These are phyloP conservation scores for Phytopythium montanum DNA, from an alignment of 352 stramenopile genomes.

Conservation along the genomic window DNA sequence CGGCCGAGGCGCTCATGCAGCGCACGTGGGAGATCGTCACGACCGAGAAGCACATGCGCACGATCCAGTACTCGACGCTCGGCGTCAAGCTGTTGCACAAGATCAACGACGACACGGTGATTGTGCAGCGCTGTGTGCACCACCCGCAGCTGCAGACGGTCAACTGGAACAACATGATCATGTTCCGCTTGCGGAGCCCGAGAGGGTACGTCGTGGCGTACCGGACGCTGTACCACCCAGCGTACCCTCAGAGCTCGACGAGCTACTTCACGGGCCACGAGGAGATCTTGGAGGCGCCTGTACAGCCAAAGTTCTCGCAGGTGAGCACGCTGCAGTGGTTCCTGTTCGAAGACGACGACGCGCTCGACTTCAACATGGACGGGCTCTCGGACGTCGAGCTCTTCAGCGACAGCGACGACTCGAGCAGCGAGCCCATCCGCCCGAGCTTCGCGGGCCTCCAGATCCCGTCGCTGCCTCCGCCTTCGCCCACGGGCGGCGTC, in stretches of 20 bases:
- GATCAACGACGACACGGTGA: slow-evolving; percentile 43
- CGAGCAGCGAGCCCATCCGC: background rate
- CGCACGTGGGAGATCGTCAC: slow-evolving; percentile 51
- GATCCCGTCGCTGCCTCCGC: slow-evolving; percentile 9
- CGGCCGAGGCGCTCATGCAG: slow-evolving; percentile 31
- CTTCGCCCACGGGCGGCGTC: slow-evolving; percentile 13
- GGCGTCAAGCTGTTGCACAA: slow-evolving; percentile 43
- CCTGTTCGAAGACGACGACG: slow-evolving; percentile 22
- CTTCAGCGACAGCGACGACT: slow-evolving; percentile 26
- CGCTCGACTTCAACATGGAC: slow-evolving; percentile 35
- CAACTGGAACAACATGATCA: slow-evolving; percentile 52
- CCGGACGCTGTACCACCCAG: slow-evolving; percentile 37
- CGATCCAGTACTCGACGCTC: slow-evolving; percentile 47
- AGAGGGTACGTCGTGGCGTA: slow-evolving; percentile 45
- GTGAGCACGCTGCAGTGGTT: slow-evolving; percentile 53
- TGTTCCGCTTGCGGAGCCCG: slow-evolving; percentile 38
- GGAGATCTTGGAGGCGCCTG: slow-evolving; percentile 19
- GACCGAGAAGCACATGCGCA: slow-evolving; percentile 45
- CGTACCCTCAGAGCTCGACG: slow-evolving; percentile 25
- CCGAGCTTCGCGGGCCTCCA: slow-evolving; percentile 5
- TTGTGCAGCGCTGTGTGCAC: slow-evolving; percentile 43
- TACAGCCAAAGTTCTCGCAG: slow-evolving; percentile 32
- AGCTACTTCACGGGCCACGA: slow-evolving; percentile 31
- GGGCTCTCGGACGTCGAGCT: slow-evolving; percentile 32
- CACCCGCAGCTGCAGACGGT: slow-evolving; percentile 43